Base-by-base conservation (phyloP, 495 filamentous ascomycete genomes). In the Aspergillus kassunensis region DNA sequence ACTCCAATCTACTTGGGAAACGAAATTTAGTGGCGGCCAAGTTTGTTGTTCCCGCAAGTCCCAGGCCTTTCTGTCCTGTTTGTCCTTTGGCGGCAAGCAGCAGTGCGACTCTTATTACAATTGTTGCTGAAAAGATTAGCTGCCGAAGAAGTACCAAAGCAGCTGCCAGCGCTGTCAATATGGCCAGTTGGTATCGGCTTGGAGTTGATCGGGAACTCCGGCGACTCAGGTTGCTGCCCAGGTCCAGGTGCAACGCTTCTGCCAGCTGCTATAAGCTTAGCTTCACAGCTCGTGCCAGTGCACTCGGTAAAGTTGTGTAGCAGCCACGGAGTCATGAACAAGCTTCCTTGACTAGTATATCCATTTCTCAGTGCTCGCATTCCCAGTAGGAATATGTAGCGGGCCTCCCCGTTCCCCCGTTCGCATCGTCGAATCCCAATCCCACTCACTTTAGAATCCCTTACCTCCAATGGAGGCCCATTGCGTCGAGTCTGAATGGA, bases 81-180 rank as follows among this genome's bases (percentile, higher is more conserved):
- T 18, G 24, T 24, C 19, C 24, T 25, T 36, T 15, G 35, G 20
- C 20, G 37, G 31, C 36, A 27, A 35, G 20, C 20, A 37, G 31
- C 36, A 27, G 37, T 52, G 46, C 47, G 54, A 46, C 54, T 57
- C 43, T 49, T 54, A 57, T 54, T 60, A 60, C 58, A 50, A 56
- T 44, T 1, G 6, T 29, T 30, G 9, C 42, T 54, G 18, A n/a
- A 49, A 18, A 49, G 27, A 31, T 47, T 36, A 47, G 44, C 25
- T 20, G 12, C 19, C 3, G 30, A 13, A 15, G 19, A 36, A 25
- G 24, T n/a, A n/a, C n/a, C 24, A 25, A 21, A 40, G 19, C 18
- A 20, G 10, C 36, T 15, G n/a, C 13, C 33, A 2, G 29, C 27
- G 48, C 35, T 30, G 36, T 41, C 25, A 33, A n/a, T 21, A 40